Percentiles rank a stretch among this genome's conserved stretches.
These are phyloP conservation scores for Myxozyma sirexii DNA, from an alignment of 805 yeast species.

Conservation along the genomic window DNA sequence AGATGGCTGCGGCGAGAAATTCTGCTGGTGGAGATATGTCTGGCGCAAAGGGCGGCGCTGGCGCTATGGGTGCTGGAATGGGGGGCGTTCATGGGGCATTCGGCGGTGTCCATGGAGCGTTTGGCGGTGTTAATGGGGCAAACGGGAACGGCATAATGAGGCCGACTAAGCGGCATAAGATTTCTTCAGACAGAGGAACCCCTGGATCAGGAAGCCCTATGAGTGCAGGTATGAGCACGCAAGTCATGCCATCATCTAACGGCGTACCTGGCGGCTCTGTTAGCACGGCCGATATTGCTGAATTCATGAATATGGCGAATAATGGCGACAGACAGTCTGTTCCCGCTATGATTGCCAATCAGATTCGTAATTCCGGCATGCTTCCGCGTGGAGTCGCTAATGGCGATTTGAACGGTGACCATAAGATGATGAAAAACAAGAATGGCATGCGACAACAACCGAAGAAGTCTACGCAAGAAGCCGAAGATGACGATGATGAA, in stretches of 20 bases:
- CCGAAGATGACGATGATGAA: constrained; percentile 35
- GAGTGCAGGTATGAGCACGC: background rate
- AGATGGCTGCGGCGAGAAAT: constrained; percentile 3
- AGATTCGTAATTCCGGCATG: constrained; percentile 23
- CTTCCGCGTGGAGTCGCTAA: constrained; percentile 3
- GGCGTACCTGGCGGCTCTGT: constrained; percentile 4
- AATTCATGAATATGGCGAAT: background rate
- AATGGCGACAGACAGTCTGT: constrained; percentile 15
- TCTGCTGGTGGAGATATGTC: background rate
- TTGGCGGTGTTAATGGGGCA: background rate
- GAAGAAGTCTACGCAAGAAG: constrained; percentile 3
- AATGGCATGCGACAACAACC: constrained; percentile 6
- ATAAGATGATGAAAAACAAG: constrained; percentile 8
- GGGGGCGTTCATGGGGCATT: background rate
- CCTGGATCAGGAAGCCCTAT: constrained; percentile 4
- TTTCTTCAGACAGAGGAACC: constrained; percentile 6
- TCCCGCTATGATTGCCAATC: constrained; percentile 23
- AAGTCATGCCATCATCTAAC: constrained; percentile 1
- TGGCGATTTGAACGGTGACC: constrained; percentile 6
- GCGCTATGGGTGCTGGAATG: background rate
- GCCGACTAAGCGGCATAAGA: constrained; percentile 4
- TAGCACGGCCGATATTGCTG: background rate
- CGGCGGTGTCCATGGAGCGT: background rate
- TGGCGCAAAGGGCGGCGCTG: constrained; percentile 5
- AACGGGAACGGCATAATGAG: background rate